Evolutionary conservation across 1,284 basidiomycete species (phyloP).

Genomic region (Trametes pubescens): DNA sequence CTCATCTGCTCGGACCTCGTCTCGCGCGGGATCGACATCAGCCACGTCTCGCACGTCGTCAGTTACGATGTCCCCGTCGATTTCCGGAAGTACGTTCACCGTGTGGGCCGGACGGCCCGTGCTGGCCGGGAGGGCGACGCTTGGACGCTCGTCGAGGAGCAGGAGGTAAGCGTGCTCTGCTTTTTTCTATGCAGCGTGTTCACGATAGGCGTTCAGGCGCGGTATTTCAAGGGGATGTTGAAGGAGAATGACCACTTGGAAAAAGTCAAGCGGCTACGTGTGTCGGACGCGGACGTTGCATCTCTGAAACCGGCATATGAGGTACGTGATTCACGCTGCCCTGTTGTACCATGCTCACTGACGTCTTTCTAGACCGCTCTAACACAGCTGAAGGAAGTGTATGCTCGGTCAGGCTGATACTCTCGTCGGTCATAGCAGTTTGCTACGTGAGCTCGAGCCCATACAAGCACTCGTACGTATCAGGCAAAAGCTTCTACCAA

Average conservation of each 20-base stretch:
- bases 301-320: conserved; percentile 71
- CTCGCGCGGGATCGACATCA: conserved; percentile 96
- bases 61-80: conserved; percentile 97
- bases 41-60: conserved; percentile 90
- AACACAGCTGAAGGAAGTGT: conserved; percentile 46
- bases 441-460: neutral
- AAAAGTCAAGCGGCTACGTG: conserved; percentile 75
- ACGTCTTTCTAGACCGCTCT: conserved; percentile 46
- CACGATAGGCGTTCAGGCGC: conserved; percentile 59
- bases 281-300: conserved; percentile 71
- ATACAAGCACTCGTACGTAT: no score
- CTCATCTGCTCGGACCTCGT: conserved; percentile 96
- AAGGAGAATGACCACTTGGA: conserved; percentile 78
- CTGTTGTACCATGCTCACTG: neutral
- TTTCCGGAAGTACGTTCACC: conserved; percentile 97
- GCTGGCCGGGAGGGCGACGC: conserved; percentile 89
- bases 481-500: no score
- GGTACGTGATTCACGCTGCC: conserved; percentile 46
- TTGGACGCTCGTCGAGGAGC: conserved; percentile 96
- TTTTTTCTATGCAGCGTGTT: neutral
- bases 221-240: conserved; percentile 90
- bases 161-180: conserved; percentile 70
- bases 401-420: conserved; percentile 34
- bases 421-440: neutral
- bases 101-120: conserved; percentile 93